phyloP scores from a whole-genome alignment of 352 stramenopile species.

The Discostella stelligera region DNA sequence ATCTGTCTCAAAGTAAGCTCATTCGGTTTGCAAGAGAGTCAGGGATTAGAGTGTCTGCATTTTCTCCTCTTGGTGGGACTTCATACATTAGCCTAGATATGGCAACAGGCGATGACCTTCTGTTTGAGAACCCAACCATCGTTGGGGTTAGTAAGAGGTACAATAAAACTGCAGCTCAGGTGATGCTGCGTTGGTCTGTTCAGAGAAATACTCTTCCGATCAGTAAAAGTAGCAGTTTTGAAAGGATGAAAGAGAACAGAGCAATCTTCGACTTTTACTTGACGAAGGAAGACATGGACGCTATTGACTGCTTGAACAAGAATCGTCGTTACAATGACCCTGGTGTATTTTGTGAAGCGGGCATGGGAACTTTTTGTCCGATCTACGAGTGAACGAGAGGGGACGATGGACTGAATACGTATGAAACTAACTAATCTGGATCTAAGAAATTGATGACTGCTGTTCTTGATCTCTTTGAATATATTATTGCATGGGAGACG shows the following conservation, averaged over 20 bases:
- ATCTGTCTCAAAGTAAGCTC: constrained; percentile 74
- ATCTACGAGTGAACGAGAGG: constrained; percentile 74
- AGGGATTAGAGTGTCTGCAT: constrained; percentile 73
- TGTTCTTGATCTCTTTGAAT: too few relatives aligned
- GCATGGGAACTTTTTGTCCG: constrained; percentile 81
- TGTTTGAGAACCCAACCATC: constrained; percentile 65
- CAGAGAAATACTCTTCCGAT: constrained; percentile 77
- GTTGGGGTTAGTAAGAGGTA: constrained; percentile 56
- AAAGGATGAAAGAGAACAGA: constrained; percentile 81
- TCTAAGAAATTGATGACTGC: too few relatives aligned
- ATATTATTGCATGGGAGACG: too few relatives aligned
- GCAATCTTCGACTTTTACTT: constrained; percentile 75
- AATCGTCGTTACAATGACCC: constrained; percentile 85
- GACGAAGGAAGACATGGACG: constrained; percentile 74
- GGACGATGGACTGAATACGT: neutral
- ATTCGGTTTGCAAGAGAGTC: constrained; percentile 74
- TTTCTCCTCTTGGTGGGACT: constrained; percentile 68
- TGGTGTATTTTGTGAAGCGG: constrained; percentile 75
- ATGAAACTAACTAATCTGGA: too few relatives aligned
- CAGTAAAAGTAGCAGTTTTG: constrained; percentile 65
- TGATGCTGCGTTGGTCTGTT: constrained; percentile 83
- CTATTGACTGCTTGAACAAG: constrained; percentile 79
- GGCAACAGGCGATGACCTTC: constrained; percentile 64
- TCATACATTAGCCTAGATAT: constrained; percentile 76
- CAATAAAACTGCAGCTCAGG: constrained; percentile 81